Evolutionary conservation across 805 yeast genomes (phyloP).

Genomic region (Kluyveromyces siamensis): DNA sequence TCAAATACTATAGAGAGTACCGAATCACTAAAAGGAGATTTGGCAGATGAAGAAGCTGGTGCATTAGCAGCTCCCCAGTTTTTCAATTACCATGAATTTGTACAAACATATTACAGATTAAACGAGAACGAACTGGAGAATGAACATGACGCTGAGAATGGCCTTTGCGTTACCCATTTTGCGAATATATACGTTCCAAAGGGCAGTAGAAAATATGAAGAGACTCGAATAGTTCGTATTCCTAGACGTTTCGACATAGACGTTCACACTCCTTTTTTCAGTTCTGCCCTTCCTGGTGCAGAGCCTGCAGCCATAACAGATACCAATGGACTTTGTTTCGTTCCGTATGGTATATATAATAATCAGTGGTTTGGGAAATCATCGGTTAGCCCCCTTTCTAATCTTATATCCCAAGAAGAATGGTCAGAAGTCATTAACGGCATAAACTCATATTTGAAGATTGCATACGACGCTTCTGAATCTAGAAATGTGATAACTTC

Average conservation of each 20-base stretch:
- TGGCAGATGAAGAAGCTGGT: background rate
- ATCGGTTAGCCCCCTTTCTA: constrained; percentile 43
- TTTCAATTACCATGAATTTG: constrained; percentile 63
- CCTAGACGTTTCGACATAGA: constrained; percentile 43
- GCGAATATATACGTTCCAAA: constrained; percentile 44
- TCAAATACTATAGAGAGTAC: background rate
- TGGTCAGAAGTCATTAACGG: constrained; percentile 33
- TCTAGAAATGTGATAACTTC: constrained; percentile 34
- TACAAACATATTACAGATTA: constrained; percentile 28
- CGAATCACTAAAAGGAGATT: background rate
- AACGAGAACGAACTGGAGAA: constrained; percentile 7
- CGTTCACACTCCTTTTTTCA: constrained; percentile 43
- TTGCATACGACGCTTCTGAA: constrained; percentile 33
- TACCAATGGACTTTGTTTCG: constrained; percentile 19
- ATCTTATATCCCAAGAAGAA: constrained; percentile 31
- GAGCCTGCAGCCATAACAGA: constrained; percentile 52
- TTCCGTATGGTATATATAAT: constrained; percentile 31
- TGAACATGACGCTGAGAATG: constrained; percentile 25
- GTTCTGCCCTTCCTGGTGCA: constrained; percentile 44
- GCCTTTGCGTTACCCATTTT: constrained; percentile 53
- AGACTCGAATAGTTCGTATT: constrained; percentile 54
- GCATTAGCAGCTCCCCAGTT: constrained; percentile 28
- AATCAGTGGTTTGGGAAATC: constrained; percentile 42
- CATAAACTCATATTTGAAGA: constrained; percentile 36
- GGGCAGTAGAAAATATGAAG: constrained; percentile 21